A percentile compares a stretch with the other conserved stretches of the same genome.
Conservation (phyloP, 2,329 filamentous ascomycete species). For the Xylariales sp. region DNA sequence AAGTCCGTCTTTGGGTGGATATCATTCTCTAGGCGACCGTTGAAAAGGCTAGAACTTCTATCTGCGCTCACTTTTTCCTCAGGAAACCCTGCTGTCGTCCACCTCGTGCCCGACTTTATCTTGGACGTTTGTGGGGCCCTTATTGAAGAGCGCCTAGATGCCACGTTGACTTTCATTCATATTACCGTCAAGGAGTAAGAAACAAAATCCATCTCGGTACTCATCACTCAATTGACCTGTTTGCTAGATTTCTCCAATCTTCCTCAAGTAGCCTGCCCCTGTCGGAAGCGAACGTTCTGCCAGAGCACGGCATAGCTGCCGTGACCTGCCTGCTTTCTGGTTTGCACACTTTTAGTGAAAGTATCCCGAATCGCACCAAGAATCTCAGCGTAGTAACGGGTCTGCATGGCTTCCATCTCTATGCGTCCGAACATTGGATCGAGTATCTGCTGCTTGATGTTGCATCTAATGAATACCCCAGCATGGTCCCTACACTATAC, state of each 20-base stretch:
- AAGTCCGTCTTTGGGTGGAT: slow-evolving; percentile 30
- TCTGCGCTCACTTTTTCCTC: slow-evolving; percentile 28
- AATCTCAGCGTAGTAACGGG: slow-evolving; percentile 20
- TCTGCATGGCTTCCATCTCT: slow-evolving; percentile 25
- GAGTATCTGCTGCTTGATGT: slow-evolving; percentile 21
- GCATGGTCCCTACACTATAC: background rate
- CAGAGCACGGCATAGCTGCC: slow-evolving; percentile 19
- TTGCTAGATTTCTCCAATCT: slow-evolving; percentile 6
- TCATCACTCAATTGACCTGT: background rate
- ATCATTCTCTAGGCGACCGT: slow-evolving; percentile 29
- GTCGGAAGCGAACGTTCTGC: slow-evolving; percentile 5
- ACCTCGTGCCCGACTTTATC: slow-evolving; percentile 19
- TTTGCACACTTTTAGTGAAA: slow-evolving; percentile 12
- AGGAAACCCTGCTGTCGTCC: slow-evolving; percentile 3
- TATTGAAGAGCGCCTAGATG: slow-evolving; percentile 19
- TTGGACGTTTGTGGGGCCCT: slow-evolving; percentile 20
- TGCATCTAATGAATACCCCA: rapidly evolving
- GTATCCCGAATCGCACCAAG: background rate
- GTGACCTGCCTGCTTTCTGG: slow-evolving; percentile 22
- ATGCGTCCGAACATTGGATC: slow-evolving; percentile 25
- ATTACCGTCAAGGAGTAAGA: slow-evolving; percentile 24
- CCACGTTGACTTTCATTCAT: slow-evolving; percentile 22
- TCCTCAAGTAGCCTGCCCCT: slow-evolving; percentile 8
- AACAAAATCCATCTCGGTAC: background rate
- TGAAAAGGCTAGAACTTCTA: slow-evolving; percentile 27